Evolutionary conservation across 2,329 filamentous ascomycete genomes (phyloP).

Genomic region (Fusarium newnesense): DNA sequence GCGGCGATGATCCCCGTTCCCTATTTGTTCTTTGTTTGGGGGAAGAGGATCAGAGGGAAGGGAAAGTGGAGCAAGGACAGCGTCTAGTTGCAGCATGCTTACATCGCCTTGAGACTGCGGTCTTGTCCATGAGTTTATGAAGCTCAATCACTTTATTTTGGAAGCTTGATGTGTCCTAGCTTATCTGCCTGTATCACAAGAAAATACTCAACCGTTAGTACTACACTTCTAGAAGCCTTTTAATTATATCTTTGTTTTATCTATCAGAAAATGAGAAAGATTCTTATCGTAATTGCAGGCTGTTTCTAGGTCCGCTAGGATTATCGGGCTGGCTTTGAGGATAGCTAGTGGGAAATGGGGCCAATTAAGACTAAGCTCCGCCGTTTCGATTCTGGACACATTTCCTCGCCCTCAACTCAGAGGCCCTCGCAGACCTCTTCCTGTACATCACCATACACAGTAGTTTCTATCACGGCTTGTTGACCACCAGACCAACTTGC

Average conservation of each 20-base stretch:
- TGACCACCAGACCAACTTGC: fast-evolving
- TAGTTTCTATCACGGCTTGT: background rate
- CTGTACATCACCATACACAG: fast-evolving
- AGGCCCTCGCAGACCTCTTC: fast-evolving
- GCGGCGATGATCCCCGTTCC: background rate
- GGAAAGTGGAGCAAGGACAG: background rate
- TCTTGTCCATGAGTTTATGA: fast-evolving
- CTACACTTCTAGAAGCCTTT: background rate
- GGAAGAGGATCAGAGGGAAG: background rate
- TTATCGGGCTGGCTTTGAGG: fast-evolving
- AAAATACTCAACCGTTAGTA: fast-evolving
- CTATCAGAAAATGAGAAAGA: background rate
- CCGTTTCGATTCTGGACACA: fast-evolving
- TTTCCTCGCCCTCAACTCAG: background rate
- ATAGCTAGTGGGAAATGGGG: fast-evolving
- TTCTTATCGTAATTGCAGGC: background rate
- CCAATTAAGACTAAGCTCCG: fast-evolving
- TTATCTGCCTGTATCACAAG: background rate
- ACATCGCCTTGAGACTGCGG: fast-evolving
- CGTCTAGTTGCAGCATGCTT: background rate
- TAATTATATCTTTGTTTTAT: fast-evolving
- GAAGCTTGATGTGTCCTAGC: too few relatives aligned
- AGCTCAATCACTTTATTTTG: fast-evolving
- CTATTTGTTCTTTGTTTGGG: background rate
- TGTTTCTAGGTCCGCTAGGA: fast-evolving